Base-by-base conservation (phyloP, 441 rosid genomes). In the Jatropha multifida region DNA sequence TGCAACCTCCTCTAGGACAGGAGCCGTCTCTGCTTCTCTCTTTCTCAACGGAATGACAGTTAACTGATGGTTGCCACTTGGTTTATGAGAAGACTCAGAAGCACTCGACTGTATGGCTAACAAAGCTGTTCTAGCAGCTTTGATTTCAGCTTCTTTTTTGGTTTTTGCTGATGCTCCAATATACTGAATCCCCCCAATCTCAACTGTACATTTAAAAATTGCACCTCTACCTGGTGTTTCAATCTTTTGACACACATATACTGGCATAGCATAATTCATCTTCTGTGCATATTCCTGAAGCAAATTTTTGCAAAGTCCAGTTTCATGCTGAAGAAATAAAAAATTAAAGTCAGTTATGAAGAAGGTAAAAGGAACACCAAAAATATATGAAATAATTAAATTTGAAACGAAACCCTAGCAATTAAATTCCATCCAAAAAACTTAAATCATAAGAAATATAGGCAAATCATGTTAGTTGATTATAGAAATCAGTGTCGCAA, bases 201-300 rank as follows among this genome's bases (percentile, higher is more conserved):
- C 96, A 67, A 95, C 93, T 2, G 82, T 84, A 76, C 97, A 90
- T 64, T 86, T 78, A 78, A 84, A 95, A 55, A 48, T 72, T 17
- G 74, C 62, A 37, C 65, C 72, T 52, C 86, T 77, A 66, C 88
- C 83, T 0, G 79, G 69, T 42, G 77, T 71, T 80, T 89, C 95
- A 23, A 64, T 82, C 83, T 72, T 89, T 77, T 77, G 82, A 77
- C 92, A 90, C 55, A 77, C 84, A 76, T 95, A 95, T 51, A 85
- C 0, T 7, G 98, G 98, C 80, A 90, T 90, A 4, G 97, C 96
- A 71, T 86, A 93, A 77, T 93, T 92, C 99, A 89, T 93, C 87
- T 92, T 95, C 77, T 90, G 97, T n/a, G 99, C 99, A 77, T 93
- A 95, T 84, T 95, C 99, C 79, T 90, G 96, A 76, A 95, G 94